Percentiles rank a stretch among this genome's conserved stretches.
phyloP scores from a whole-genome alignment of 164 flowering plant genomes.

The Umbilicus rupestris region DNA sequence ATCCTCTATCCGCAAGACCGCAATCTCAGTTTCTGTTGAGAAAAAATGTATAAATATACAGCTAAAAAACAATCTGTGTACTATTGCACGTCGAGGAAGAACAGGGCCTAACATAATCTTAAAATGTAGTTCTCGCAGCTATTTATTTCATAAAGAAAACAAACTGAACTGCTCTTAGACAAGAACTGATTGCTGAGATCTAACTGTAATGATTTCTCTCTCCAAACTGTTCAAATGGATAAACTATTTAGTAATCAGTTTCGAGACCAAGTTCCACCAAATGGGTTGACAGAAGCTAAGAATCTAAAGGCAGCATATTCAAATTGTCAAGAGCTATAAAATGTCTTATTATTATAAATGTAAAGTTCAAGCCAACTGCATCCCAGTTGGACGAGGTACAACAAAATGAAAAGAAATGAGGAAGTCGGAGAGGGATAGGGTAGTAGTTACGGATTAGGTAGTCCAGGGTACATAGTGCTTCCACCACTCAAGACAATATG shows the following conservation, averaged over 20 bases:
- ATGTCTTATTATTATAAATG: too few species aligned
- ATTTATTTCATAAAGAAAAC: not conserved
- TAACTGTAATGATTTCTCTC: conserved; percentile 59
- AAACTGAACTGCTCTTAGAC: not conserved
- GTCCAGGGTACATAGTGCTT: conserved; percentile 98
- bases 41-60: not conserved
- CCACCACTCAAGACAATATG: conserved; percentile 98
- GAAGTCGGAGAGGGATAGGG: too few species aligned
- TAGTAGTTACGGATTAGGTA: conserved; percentile 80
- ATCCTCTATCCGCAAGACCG: conserved; percentile 87
- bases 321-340: not conserved
- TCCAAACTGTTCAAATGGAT: conserved; percentile 49
- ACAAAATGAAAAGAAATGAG: not conserved
- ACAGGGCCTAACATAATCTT: not conserved
- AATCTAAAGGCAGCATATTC: not conserved
- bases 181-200: not conserved
- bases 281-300: not conserved
- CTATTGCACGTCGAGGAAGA: not conserved
- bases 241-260: not conserved
- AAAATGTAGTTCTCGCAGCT: not conserved
- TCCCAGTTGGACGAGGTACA: not conserved
- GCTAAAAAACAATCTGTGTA: not conserved
- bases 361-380: not conserved
- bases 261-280: not conserved
- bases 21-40: conserved; percentile 60